These are phyloP conservation scores for Neodidymelliopsis sp. DNA, from an alignment of 2,329 filamentous ascomycete species.

Conservation along the genomic window DNA sequence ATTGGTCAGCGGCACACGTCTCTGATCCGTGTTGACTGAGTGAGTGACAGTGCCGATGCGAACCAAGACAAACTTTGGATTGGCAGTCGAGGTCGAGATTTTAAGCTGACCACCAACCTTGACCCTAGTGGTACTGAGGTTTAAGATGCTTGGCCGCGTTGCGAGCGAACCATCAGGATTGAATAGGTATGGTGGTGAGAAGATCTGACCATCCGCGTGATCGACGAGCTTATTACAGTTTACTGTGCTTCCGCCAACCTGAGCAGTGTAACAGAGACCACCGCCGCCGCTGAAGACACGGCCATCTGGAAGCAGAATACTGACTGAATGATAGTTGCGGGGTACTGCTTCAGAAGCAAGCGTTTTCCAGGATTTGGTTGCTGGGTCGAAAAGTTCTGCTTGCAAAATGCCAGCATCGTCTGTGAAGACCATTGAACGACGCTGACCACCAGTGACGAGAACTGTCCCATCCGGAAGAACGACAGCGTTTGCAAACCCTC, in stretches of 20 bases:
- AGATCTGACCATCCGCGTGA: conserved; percentile 38
- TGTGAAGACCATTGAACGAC: conserved; percentile 33
- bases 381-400: conserved; percentile 37
- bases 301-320: conserved; percentile 34
- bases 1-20: conserved; percentile 29
- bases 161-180: conserved; percentile 30
- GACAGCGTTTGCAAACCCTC: conserved; percentile 35
- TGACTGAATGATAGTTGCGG: conserved; percentile 37
- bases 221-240: conserved; percentile 40
- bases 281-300: conserved; percentile 36
- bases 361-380: conserved; percentile 31
- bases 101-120: conserved; percentile 30
- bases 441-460: conserved; percentile 37
- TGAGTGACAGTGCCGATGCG: conserved; percentile 40
- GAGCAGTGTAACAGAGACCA: conserved; percentile 32
- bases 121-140: conserved; percentile 22
- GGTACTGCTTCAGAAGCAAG: conserved; percentile 34
- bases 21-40: conserved; percentile 40
- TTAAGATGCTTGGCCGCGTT: conserved; percentile 27
- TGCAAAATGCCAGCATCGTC: conserved; percentile 31
- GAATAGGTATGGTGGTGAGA: conserved; percentile 40
- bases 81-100: conserved; percentile 12
- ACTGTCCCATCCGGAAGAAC: conserved; percentile 39
- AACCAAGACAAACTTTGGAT: conserved; percentile 24
- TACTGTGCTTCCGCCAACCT: conserved; percentile 25